Evolutionary conservation across 345 rosid genomes (phyloP).

Genomic region (Eucalyptus urophylla): DNA sequence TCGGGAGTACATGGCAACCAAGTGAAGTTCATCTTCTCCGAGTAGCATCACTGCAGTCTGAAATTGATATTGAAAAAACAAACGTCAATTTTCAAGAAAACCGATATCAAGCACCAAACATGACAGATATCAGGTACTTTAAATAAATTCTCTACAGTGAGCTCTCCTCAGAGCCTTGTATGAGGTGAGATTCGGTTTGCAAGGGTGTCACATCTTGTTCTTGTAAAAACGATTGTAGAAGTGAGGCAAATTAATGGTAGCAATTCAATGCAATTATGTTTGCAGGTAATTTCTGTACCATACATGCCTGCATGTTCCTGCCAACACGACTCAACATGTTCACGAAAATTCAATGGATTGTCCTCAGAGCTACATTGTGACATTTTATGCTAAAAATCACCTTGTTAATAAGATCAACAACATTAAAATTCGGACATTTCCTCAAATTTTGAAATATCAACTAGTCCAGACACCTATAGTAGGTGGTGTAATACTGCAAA

Average conservation of each 20-base stretch:
- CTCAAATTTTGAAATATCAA: background rate
- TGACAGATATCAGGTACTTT: background rate
- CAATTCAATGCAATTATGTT: background rate
- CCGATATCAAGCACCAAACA: background rate
- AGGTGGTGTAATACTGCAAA: background rate
- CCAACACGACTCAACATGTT: background rate
- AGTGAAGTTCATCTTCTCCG: conserved; percentile 83
- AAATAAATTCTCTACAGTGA: background rate
- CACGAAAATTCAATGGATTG: background rate
- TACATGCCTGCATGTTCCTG: background rate
- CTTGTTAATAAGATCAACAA: background rate
- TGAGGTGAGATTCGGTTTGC: background rate
- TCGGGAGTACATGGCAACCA: conserved; percentile 82
- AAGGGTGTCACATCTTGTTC: background rate
- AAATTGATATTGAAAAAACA: background rate
- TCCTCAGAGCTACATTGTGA: background rate
- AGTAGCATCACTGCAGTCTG: conserved; percentile 84
- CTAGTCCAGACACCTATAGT: background rate
- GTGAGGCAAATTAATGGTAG: background rate
- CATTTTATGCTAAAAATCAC: background rate
- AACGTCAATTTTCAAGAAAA: background rate
- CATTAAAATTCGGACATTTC: background rate
- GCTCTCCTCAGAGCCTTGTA: background rate
- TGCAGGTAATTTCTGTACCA: background rate
- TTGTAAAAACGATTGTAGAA: background rate